A percentile compares a stretch with the other conserved stretches of the same genome.
phyloP scores from a whole-genome alignment of 768 basidiomycete species.

The Tulasnella sp. region DNA sequence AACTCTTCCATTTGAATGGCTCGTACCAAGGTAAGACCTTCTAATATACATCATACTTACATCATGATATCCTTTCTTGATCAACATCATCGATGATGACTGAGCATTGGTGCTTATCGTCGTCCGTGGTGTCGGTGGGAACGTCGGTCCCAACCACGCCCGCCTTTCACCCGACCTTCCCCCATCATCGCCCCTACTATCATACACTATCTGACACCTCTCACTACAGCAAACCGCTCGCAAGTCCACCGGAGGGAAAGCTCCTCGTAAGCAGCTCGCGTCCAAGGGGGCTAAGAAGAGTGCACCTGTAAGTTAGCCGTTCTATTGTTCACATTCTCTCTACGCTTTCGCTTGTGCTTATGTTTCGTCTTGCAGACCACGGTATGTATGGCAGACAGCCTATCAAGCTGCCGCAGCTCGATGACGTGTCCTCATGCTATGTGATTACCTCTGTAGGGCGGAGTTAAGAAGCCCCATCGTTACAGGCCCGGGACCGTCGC shows the following conservation, averaged over 20 bases:
- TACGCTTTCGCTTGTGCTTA: not conserved
- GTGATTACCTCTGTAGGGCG: slow-evolving; percentile 19
- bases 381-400: not conserved
- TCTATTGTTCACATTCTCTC: slow-evolving; percentile 5
- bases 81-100: not conserved
- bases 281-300: slow-evolving; percentile 39
- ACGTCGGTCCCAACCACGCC: not conserved
- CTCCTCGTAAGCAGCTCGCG: slow-evolving; percentile 32
- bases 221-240: slow-evolving; percentile 17
- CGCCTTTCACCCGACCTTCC: slow-evolving; percentile 6
- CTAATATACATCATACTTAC: not conserved
- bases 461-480: slow-evolving; percentile 34
- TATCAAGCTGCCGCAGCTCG: slow-evolving; percentile 15
- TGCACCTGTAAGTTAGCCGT: slow-evolving; percentile 21
- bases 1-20: slow-evolving; percentile 13
- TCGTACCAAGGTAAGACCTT: slow-evolving; percentile 17
- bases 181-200: not conserved
- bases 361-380: not conserved
- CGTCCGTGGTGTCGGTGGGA: not conserved
- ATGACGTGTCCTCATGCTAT: not conserved
- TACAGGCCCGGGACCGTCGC: slow-evolving; percentile 38
- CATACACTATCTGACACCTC: not conserved
- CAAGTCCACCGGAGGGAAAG: slow-evolving; percentile 23
- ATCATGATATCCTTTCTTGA: not conserved
- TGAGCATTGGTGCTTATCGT: not conserved